Evolutionary conservation across 2,329 filamentous ascomycete species (phyloP), one percentile per base, ranked within the genome.

Genomic region (Paecilomyces niveus): DNA sequence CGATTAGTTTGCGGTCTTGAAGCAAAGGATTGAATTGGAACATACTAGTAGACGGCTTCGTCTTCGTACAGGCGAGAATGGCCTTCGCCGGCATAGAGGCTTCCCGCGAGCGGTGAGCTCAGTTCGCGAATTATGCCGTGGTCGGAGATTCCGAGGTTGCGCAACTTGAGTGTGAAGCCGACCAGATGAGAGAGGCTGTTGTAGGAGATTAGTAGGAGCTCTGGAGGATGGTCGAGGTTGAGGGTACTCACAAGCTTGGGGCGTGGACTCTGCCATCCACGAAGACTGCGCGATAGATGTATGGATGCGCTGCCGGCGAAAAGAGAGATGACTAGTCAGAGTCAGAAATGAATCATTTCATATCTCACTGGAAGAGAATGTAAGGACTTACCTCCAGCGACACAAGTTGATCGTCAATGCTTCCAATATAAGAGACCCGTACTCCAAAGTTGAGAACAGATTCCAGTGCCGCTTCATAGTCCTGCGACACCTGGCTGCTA

Each of bases 371-470:
- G 58, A 50, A 8, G 10, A 24, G 15, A 2, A 24, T 18, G 26
- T n/a, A 32, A 62, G 59, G 52, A 67, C 77, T 69, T 73, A 89
- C 88, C 80, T 97, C 93, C 70, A 99, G 80, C 3, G 92, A 93
- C 13, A 99, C 92, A 2, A 99, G 81, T 73, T 99, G 94, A 73
- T 99, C 94, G 71, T 99, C 94, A 55, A 99, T 95, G 73, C 92
- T 97, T 57, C 93, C 93, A 59, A 96, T 83, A 71, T 92, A 97
- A 0, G 92, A 89, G 54, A 97, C 85, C 49, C 90, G 85, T 13
- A 90, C 90, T 11, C 92, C 92, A 66, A 90, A 88, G 15, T 87
- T 83, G 6, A 99, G 78, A 1, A 89, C 88, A 9, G 84, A 83
- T 67, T 89, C 86, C 2, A 97, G 77, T 0, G 92, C 86, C 29